phyloP scores from a whole-genome alignment of 2,329 filamentous ascomycete genomes.

The Teratosphaeria gauchensis region DNA sequence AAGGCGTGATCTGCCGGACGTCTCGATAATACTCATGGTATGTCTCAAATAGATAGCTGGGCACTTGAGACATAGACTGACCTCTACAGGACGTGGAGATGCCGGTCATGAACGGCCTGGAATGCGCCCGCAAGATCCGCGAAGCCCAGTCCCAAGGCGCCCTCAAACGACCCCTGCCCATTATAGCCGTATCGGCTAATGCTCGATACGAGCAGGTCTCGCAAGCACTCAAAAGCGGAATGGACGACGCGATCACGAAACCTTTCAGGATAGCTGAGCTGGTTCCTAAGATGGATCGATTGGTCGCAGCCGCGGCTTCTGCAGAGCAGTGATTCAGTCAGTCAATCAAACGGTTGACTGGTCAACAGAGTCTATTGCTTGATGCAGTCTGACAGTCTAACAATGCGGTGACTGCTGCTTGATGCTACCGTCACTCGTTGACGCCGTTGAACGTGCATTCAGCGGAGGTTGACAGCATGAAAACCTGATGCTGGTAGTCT shows the following conservation, averaged over 20 bases:
- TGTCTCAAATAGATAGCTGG: too few relatives aligned
- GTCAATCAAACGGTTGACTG: too few relatives aligned
- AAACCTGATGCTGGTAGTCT: too few relatives aligned
- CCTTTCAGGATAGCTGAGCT: conserved; percentile 41
- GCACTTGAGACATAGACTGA: too few relatives aligned
- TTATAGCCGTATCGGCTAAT: conserved; percentile 71
- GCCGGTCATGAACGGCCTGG: conserved; percentile 74
- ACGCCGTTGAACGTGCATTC: too few relatives aligned
- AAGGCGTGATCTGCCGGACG: conserved; percentile 6
- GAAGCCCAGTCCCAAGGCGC: conserved; percentile 54
- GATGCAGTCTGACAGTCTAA: too few relatives aligned
- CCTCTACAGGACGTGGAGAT: conserved; percentile 55
- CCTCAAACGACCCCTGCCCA: conserved; percentile 56
- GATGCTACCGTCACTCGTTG: too few relatives aligned
- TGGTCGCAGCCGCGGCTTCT: conserved; percentile 18
- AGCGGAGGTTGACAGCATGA: too few relatives aligned
- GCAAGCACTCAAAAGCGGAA: conserved; percentile 60
- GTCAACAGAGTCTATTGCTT: too few relatives aligned
- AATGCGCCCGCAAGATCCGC: conserved; percentile 59
- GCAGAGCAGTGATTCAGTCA: not conserved
- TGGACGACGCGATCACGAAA: conserved; percentile 46
- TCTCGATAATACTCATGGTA: conserved; percentile 54
- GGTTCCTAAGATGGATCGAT: conserved; percentile 41
- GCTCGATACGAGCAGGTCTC: conserved; percentile 64
- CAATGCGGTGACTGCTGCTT: too few relatives aligned